Evolutionary conservation across 805 yeast genomes (phyloP), one percentile per base, ranked within the genome.

Genomic region (Cyberlindnera xylosilytica): DNA sequence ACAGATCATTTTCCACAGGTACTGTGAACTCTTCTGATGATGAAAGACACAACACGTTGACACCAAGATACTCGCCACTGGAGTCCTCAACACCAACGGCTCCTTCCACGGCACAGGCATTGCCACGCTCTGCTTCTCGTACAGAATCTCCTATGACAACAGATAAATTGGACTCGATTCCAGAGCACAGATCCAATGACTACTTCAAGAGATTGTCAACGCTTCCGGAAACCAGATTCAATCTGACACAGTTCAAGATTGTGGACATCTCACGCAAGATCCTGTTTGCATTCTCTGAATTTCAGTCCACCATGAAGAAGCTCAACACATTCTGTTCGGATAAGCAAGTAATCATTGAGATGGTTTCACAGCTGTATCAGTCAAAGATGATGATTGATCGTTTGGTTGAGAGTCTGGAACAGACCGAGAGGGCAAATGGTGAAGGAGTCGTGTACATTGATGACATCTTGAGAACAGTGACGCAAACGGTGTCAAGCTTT

Each of bases 181-280:
- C 70, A 2, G 78, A 73, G 34, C 74, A 68, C 32, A 76, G 72
- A 51, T 76, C 78, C 29, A 77, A 76, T 18, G 87, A 85, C 19
- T 81, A 80, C 55, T 79, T 81, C 62, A 70, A 81, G 52, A 68
- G 88, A 46, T 60, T 83, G 30, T 80, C 87, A 0, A 78, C 83
- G 0, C 58, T 83, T 13, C 82, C 79, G 10, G 89, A 83, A 44
- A 69, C 61, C 34, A 47, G 62, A 4, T 20, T 36, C 15, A 46
- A 42, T 41, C 12, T 53, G 45, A 46, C 47, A 13, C 37, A 39
- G 29, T 35, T 42, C 34, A 58, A 56, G 38, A 49, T 66, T 11
- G 61, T 71, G 15, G 76, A 68, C 47, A 75, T 70, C 1, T 74
- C 83, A n/a, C 66, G 86, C 43, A 83, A 82, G 50, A 59, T 83